Base-by-base conservation (phyloP, 225 moss, liverwort and hornwort genomes). In the Pseudoscleropodium purum region DNA sequence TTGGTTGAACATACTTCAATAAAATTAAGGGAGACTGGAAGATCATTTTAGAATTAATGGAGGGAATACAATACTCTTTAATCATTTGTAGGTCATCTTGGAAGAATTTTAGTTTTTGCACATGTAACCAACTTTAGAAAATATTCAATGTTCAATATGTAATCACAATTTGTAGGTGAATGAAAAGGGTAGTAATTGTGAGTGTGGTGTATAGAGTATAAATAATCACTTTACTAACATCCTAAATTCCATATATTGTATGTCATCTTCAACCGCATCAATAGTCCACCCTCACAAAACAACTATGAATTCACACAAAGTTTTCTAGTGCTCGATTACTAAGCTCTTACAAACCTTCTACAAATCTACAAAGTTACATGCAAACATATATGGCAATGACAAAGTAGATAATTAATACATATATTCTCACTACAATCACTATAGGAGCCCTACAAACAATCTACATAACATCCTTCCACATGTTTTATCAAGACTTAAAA, bases 271-370 rank as follows among this genome's bases (percentile, higher is more conserved):
- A 51, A 76, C 52, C 51, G 34, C 49, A 1, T 75, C 49, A 51
- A 49, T 33, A 52, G 8, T 34, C 9, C 5, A 36, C 5, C 8
- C 2, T 52, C 1, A 77, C 23, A 77, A 52, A 52, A 21, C 7
- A 52, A 52, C 23, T 8, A 36, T 56, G 18, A 56, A 56, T 33
- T 11, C 5, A 52, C 2, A 52, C 3, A 36, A 52, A 77, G 20
- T 1, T 14, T 5, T 52, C 1, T 23, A 36, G 0, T 77, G 5
- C 13, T 52, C 0, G 0, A 33, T 52, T 5, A 9, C 23, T 21
- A 21, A 52, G 33, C 6, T 51, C 19, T 52, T 21, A 5, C 31
- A 75, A 47, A 0, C 5, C 33, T 5, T 26, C 7, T 13, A 12
- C 1, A 51, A 4, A 75, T 49, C 18, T 18, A 47, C 6, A 19